These are phyloP conservation scores for Orychophragmus violaceus DNA, from an alignment of 345 rosid genomes.

Conservation along the genomic window DNA sequence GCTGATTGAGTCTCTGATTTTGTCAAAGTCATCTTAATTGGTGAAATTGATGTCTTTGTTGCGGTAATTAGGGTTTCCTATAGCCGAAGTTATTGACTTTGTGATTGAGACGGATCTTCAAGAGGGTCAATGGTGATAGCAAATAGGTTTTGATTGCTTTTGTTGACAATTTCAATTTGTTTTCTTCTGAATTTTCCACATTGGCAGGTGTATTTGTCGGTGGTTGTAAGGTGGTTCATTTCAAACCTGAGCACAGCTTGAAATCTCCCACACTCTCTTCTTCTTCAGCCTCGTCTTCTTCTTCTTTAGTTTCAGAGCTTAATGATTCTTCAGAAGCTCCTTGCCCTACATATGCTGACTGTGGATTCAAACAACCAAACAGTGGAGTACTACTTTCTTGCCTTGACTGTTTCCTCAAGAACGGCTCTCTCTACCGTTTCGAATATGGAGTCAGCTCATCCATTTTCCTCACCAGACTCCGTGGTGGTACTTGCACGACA, in stretches of 20 bases:
- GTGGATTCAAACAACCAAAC: conserved; percentile 74
- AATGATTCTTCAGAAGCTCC: conserved; percentile 42
- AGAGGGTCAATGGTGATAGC: conserved; percentile 1
- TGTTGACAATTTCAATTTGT: conserved; percentile 16
- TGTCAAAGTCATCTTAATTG: neutral
- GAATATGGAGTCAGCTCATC: conserved; percentile 69
- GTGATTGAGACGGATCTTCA: neutral
- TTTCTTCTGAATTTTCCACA: conserved; percentile 10
- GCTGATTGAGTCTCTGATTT: neutral
- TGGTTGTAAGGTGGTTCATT: conserved; percentile 95
- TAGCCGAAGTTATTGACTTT: neutral
- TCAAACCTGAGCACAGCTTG: conserved; percentile 53
- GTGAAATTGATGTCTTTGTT: conserved; percentile 7
- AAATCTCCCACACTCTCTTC: neutral
- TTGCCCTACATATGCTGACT: conserved; percentile 74
- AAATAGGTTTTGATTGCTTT: conserved; percentile 3
- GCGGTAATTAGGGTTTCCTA: neutral
- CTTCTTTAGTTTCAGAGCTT: conserved; percentile 33
- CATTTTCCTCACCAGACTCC: conserved; percentile 62
- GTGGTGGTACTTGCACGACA: conserved; percentile 92
- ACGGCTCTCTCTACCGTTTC: conserved; percentile 71
- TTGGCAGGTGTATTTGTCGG: conserved; percentile 81
- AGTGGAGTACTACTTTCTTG: conserved; percentile 88
- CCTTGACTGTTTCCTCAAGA: conserved; percentile 81
- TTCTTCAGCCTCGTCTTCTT: conserved; percentile 11